Evolutionary conservation across 306 rosid genomes (phyloP).

Genomic region (Cicer judaicum): DNA sequence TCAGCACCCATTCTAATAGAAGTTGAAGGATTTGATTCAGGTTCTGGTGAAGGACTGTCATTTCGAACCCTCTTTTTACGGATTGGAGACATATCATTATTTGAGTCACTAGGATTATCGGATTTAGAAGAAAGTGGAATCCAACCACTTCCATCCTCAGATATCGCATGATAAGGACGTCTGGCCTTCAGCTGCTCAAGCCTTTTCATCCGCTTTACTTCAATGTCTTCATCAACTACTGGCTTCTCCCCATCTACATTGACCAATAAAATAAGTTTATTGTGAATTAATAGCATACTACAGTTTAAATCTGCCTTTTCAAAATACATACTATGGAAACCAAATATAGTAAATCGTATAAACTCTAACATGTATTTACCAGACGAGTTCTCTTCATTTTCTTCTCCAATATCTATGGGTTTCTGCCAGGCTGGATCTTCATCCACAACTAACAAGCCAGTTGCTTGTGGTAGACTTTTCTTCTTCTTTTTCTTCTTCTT

Average conservation of each 20-base stretch:
- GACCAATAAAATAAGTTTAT: slow-evolving; percentile 22
- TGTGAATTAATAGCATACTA: neutral
- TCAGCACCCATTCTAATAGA: slow-evolving; percentile 47
- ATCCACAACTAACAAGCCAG: slow-evolving; percentile 72
- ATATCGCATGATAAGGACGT: slow-evolving; percentile 68
- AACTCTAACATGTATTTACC: slow-evolving; percentile 45
- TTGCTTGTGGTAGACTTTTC: slow-evolving; percentile 52
- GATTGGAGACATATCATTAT: slow-evolving; percentile 70
- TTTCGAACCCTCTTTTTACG: slow-evolving; percentile 56
- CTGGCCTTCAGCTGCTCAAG: slow-evolving; percentile 75
- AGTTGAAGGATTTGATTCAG: slow-evolving; percentile 45
- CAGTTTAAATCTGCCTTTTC: neutral
- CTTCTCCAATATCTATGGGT: slow-evolving; percentile 70
- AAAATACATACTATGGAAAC: neutral
- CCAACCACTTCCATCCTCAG: slow-evolving; percentile 99
- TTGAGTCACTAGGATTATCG: slow-evolving; percentile 38
- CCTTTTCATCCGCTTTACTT: slow-evolving; percentile 86
- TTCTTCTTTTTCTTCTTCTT: slow-evolving; percentile 52
- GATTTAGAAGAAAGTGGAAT: slow-evolving; percentile 63
- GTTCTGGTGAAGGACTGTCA: slow-evolving; percentile 70
- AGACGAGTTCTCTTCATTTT: slow-evolving; percentile 54
- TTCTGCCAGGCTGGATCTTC: slow-evolving; percentile 93
- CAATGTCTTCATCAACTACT: slow-evolving; percentile 77
- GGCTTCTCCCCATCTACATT: slow-evolving; percentile 74
- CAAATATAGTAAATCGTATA: neutral